Percentiles rank a stretch among this genome's conserved stretches.
Evolutionary conservation across 257 asterid genomes (phyloP).

Genomic region (Solanum pimpinellifolium): DNA sequence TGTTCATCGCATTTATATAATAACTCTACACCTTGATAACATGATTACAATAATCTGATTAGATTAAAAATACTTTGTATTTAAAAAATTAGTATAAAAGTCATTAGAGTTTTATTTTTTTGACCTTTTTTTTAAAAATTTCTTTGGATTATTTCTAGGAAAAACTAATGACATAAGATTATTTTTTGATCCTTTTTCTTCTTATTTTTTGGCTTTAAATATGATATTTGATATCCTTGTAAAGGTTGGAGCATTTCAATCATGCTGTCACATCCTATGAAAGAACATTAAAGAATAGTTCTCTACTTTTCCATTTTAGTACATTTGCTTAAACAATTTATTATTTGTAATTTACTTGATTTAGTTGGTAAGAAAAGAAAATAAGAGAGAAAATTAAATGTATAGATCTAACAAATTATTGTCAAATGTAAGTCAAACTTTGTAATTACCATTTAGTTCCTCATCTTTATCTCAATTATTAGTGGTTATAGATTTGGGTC

Average conservation of each 20-base stretch:
- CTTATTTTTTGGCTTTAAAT: no score
- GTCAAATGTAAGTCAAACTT: neutral
- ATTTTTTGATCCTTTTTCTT: no score
- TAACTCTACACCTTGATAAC: neutral
- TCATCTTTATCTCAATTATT: neutral
- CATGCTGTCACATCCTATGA: no score
- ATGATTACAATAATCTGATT: neutral
- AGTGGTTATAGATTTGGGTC: neutral
- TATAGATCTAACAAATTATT: neutral
- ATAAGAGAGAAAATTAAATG: neutral
- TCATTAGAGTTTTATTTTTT: neutral
- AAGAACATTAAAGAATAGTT: neutral
- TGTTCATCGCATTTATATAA: neutral
- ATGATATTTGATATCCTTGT: no score
- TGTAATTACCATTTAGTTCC: neutral
- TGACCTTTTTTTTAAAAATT: neutral
- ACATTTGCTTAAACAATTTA: neutral
- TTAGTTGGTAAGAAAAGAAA: neutral
- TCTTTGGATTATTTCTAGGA: neutral
- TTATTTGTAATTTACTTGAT: neutral
- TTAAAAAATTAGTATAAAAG: neutral
- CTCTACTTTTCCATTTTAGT: neutral
- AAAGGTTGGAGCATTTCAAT: no score
- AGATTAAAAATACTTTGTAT: neutral
- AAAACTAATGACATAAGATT: neutral